A percentile compares a stretch with the other conserved stretches of the same genome.
Conservation (phyloP, 495 filamentous ascomycete species). For the Elaphomyces granulatus region DNA sequence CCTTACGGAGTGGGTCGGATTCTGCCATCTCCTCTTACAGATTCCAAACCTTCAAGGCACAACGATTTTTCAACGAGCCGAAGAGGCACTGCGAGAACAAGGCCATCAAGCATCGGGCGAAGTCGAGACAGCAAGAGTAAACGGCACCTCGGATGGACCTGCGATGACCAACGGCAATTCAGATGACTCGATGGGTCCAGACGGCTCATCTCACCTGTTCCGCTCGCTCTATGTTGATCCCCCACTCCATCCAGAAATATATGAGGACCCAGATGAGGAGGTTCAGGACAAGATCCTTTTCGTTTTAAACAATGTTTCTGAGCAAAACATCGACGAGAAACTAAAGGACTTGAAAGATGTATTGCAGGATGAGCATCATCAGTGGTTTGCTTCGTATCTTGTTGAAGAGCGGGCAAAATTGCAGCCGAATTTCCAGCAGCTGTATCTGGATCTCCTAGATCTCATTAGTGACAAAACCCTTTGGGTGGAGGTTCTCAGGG, state of each 20-base stretch:
- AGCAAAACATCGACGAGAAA: constrained; percentile 71
- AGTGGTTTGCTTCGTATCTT: constrained; percentile 94
- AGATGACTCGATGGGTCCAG: constrained; percentile 41
- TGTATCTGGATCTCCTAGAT: constrained; percentile 81
- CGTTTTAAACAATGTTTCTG: constrained; percentile 88
- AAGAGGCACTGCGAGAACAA: constrained; percentile 60
- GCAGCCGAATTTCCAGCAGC: constrained; percentile 86
- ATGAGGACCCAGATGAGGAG: constrained; percentile 70
- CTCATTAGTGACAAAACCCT: constrained; percentile 64
- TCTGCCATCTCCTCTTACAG: constrained; percentile 67
- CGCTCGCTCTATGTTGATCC: constrained; percentile 60
- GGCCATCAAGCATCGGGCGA: constrained; percentile 25
- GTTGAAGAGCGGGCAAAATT: constrained; percentile 93
- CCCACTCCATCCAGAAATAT: constrained; percentile 39
- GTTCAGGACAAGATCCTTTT: constrained; percentile 89
- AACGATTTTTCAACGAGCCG: constrained; percentile 64
- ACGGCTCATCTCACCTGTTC: constrained; percentile 46
- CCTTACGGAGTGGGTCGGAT: constrained; percentile 82
- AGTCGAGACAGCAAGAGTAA: constrained; percentile 19
- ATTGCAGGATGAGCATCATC: constrained; percentile 64
- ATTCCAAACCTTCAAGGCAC: constrained; percentile 72
- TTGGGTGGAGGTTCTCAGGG: constrained; percentile 79
- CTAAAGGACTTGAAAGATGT: constrained; percentile 63
- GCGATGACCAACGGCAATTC: constrained; percentile 48
- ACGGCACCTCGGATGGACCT: constrained; percentile 24